phyloP scores from a whole-genome alignment of 2,329 filamentous ascomycete genomes.

The Xenoacremonium recifei region DNA sequence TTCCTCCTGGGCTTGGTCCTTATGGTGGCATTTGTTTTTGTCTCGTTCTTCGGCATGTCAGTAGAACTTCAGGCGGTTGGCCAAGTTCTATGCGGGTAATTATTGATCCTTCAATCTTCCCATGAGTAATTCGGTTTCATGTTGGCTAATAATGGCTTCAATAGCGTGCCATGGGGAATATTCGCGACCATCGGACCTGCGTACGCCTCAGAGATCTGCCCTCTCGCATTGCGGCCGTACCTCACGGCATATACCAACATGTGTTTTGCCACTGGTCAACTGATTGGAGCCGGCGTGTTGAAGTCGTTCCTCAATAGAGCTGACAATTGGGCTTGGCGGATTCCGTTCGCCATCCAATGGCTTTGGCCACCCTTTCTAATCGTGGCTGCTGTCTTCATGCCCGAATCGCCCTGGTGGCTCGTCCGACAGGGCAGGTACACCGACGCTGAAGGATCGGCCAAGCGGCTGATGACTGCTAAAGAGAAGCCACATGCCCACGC shows the following conservation, averaged over 20 bases:
- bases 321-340: constrained; percentile 41
- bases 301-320: constrained; percentile 31
- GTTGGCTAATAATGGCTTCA: no score
- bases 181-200: constrained; percentile 49
- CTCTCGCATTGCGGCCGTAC: constrained; percentile 5
- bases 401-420: constrained; percentile 42
- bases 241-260: constrained; percentile 24
- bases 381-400: constrained; percentile 31
- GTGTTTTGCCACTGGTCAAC: constrained; percentile 41
- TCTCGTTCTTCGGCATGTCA: constrained; percentile 49
- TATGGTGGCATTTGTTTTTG: constrained; percentile 33
- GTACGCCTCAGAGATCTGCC: constrained; percentile 8
- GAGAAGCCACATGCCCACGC: constrained; percentile 4
- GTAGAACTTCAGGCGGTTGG: constrained; percentile 41
- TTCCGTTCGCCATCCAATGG: constrained; percentile 46
- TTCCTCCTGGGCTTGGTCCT: constrained; percentile 31
- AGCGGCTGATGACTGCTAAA: constrained; percentile 20
- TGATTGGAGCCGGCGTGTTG: constrained; percentile 39
- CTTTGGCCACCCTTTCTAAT: constrained; percentile 40
- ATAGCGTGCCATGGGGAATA: constrained; percentile 59
- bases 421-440: constrained; percentile 33
- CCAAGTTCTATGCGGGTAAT: constrained; percentile 33
- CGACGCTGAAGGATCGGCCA: constrained; percentile 18
- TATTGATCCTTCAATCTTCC: constrained; percentile 3
- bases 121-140: constrained; percentile 23